Percentiles rank a stretch among this genome's conserved stretches.
phyloP scores from a whole-genome alignment of 2,329 filamentous ascomycete species.

The Chrysoporthe puriensis region DNA sequence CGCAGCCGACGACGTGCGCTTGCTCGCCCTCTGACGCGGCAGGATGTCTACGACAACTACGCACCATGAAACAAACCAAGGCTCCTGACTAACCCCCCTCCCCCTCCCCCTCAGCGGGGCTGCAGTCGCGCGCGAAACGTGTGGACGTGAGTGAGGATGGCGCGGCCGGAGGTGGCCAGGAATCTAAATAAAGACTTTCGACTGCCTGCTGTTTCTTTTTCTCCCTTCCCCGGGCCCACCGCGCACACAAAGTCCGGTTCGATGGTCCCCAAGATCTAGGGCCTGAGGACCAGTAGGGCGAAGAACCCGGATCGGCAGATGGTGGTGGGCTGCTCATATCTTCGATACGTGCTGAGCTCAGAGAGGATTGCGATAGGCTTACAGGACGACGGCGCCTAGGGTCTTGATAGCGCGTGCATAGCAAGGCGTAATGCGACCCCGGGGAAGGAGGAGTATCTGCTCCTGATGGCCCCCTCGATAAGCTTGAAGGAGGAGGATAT shows the following conservation, averaged over 20 bases:
- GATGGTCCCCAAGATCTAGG: not conserved
- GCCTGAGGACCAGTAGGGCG: not conserved
- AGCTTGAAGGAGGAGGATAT: not conserved
- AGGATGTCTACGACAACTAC: not conserved
- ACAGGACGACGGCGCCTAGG: not conserved
- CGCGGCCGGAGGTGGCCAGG: not conserved
- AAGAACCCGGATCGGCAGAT: not conserved
- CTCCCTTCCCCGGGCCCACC: not conserved
- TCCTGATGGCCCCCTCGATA: not conserved
- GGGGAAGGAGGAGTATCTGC: not conserved
- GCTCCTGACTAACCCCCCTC: not conserved
- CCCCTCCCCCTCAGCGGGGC: not conserved
- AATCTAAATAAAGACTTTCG: not conserved
- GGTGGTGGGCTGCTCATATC: slow-evolving; percentile 4
- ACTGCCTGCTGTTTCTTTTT: too few species aligned
- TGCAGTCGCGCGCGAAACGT: slow-evolving; percentile 4
- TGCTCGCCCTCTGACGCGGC: not conserved
- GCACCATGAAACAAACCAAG: slow-evolving; percentile 4
- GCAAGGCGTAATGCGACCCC: not conserved
- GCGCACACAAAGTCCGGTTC: not conserved
- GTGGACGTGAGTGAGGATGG: not conserved
- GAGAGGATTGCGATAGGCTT: not conserved
- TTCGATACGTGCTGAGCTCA: not conserved
- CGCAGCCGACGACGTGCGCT: not conserved
- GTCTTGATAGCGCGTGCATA: not conserved